Evolutionary conservation across 192 early-diverging fungal genomes (phyloP).

Genomic region (Coemansia sp.): DNA sequence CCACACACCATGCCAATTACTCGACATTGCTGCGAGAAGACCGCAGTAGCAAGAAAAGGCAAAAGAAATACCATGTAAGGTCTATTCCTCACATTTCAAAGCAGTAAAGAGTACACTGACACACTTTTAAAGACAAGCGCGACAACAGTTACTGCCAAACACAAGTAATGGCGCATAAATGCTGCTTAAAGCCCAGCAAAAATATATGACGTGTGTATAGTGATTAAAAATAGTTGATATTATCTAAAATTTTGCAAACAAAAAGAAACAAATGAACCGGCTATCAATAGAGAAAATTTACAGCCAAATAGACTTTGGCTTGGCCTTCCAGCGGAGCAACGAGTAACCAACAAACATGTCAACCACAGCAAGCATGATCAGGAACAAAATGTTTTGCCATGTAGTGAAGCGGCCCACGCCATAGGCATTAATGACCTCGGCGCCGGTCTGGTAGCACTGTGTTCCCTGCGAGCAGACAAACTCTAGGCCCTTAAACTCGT

Average conservation of each 20-base stretch:
- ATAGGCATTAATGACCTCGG: conserved; percentile 32
- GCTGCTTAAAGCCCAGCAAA: too few relatives aligned
- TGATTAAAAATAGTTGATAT: background rate
- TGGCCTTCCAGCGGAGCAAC: conserved; percentile 43
- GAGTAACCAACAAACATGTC: conserved; percentile 22
- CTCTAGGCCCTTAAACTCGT: conserved; percentile 38
- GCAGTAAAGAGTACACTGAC: too few relatives aligned
- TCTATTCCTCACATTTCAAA: too few relatives aligned
- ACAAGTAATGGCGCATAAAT: too few relatives aligned
- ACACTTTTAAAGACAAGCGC: too few relatives aligned
- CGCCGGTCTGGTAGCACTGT: conserved; percentile 37
- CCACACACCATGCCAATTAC: too few relatives aligned
- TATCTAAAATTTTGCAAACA: background rate
- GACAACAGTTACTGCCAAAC: too few relatives aligned
- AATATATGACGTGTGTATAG: too few relatives aligned
- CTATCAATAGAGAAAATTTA: background rate
- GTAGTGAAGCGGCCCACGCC: conserved; percentile 34
- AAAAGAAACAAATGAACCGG: background rate
- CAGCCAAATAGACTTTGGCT: conserved; percentile 47
- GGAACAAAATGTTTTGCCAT: conserved; percentile 39
- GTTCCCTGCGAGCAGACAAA: conserved; percentile 29
- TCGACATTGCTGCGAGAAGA: too few relatives aligned
- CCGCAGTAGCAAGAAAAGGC: too few relatives aligned
- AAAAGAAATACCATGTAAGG: too few relatives aligned
- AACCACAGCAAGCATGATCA: conserved; percentile 43